These are phyloP conservation scores for Rhizopogon vesiculosus DNA, from an alignment of 768 basidiomycete genomes.

Conservation along the genomic window DNA sequence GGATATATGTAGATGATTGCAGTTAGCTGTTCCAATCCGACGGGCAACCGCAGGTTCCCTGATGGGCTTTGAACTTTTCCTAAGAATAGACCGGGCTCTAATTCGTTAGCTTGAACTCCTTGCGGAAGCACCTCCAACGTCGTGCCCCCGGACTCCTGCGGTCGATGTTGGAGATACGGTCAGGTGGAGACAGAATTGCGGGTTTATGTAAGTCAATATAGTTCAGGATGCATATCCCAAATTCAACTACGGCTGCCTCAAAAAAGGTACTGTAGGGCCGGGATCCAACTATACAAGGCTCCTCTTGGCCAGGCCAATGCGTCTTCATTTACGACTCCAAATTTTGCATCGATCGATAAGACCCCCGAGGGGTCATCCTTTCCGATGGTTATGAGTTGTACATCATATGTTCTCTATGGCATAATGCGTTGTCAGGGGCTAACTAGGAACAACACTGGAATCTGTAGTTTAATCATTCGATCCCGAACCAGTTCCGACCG, in stretches of 20 bases:
- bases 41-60: not conserved
- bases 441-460: too few species aligned
- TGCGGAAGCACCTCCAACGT: not conserved
- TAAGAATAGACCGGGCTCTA: not conserved
- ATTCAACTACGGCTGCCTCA: not conserved
- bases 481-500: too few species aligned
- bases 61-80: too few species aligned
- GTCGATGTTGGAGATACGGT: not conserved
- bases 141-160: not conserved
- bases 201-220: not conserved
- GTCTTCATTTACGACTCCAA: conserved; percentile 22
- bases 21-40: not conserved
- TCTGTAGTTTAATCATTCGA: too few species aligned
- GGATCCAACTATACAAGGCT: conserved; percentile 22
- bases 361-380: too few species aligned
- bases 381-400: too few species aligned
- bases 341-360: conserved; percentile 17
- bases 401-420: too few species aligned
- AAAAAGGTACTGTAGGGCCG: not conserved
- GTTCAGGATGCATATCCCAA: not conserved
- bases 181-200: not conserved
- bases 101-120: too few species aligned
- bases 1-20: not conserved
- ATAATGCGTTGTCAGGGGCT: too few species aligned
- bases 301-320: conserved; percentile 18